phyloP scores from a whole-genome alignment of 2,329 filamentous ascomycete genomes.

The Alternaria sp. region DNA sequence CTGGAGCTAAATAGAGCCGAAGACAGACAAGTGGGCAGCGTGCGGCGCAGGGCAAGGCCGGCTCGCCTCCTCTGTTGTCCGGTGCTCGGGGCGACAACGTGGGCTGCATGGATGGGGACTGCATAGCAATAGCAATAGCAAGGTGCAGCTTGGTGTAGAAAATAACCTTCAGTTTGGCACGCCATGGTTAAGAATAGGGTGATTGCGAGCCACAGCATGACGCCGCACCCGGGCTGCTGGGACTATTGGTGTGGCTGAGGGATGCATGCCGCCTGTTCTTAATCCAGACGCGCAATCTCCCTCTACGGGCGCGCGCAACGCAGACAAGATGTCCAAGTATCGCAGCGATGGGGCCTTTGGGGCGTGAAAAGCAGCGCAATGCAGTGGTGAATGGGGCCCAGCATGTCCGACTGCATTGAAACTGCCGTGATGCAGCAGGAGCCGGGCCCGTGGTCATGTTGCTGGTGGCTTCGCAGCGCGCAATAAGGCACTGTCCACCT shows the following conservation, averaged over 20 bases:
- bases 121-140: neutral
- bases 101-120: neutral
- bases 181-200: conserved; percentile 6
- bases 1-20: conserved; percentile 7
- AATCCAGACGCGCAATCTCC: conserved; percentile 26
- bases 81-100: neutral
- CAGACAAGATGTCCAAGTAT: neutral
- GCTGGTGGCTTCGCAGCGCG: neutral
- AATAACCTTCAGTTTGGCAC: conserved; percentile 7
- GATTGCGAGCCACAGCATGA: conserved; percentile 16
- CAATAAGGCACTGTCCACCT: conserved; percentile 18
- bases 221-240: conserved; percentile 13
- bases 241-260: conserved; percentile 21
- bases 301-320: conserved; percentile 2
- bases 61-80: conserved; percentile 3
- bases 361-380: neutral
- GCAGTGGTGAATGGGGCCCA: neutral
- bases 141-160: neutral
- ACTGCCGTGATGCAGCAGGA: neutral
- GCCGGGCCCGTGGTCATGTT: conserved; percentile 1
- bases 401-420: neutral
- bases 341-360: neutral
- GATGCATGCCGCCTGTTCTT: conserved; percentile 11
- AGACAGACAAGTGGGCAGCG: neutral
- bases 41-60: conserved; percentile 10